A percentile compares a stretch with the other conserved stretches of the same genome.
Evolutionary conservation across 2,329 filamentous ascomycete species (phyloP).

Genomic region (Cryphonectria carpinicola): DNA sequence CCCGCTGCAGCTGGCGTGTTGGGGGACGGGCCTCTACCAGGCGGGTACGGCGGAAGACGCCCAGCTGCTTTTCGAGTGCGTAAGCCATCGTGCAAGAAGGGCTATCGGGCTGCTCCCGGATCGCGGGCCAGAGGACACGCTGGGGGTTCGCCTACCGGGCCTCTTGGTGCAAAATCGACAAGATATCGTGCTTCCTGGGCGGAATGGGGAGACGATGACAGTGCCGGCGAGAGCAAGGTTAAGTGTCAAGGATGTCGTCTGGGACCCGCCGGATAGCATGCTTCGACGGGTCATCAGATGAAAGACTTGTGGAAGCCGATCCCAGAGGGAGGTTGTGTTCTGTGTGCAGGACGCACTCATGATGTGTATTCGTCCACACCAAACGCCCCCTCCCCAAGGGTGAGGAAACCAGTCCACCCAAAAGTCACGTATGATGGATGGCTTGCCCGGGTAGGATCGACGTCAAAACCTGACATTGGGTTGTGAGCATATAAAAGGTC

Average conservation of each 20-base stretch:
- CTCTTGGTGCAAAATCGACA: slow-evolving; percentile 36
- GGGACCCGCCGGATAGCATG: slow-evolving; percentile 40
- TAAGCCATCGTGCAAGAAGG: slow-evolving; percentile 41
- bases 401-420: neutral
- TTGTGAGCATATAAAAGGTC: neutral
- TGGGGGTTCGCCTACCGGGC: slow-evolving; percentile 30
- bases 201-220: neutral
- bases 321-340: neutral
- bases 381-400: neutral
- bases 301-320: neutral
- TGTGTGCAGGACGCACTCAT: neutral
- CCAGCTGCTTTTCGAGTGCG: slow-evolving; percentile 54
- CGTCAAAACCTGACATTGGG: neutral
- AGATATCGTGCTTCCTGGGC: slow-evolving; percentile 32
- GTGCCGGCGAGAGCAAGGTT: slow-evolving; percentile 36
- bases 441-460: neutral
- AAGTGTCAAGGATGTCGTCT: slow-evolving; percentile 42
- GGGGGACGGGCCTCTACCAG: slow-evolving; percentile 70
- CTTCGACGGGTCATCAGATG: slow-evolving; percentile 35
- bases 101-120: slow-evolving; percentile 38
- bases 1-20: slow-evolving; percentile 64
- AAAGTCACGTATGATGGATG: neutral
- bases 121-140: neutral
- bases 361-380: neutral
- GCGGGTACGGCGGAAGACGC: slow-evolving; percentile 64